Evolutionary conservation across 73 alveolate species (phyloP).

Genomic region (Effrenium voratum): DNA sequence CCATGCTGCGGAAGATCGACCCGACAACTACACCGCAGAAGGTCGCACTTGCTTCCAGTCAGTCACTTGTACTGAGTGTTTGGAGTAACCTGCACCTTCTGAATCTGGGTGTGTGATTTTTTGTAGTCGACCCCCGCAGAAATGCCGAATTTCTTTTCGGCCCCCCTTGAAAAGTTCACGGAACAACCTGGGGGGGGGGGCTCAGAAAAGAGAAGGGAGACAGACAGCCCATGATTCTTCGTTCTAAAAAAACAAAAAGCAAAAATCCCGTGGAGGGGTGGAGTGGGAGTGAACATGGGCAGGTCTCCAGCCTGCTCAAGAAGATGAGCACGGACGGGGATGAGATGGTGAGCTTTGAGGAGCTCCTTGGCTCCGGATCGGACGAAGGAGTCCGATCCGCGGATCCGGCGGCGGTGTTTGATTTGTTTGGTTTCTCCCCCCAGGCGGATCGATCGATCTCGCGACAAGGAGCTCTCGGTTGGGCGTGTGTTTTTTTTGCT

Average conservation of each 20-base stretch:
- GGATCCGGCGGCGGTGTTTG: no score
- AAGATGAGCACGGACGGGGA: constrained; percentile 73
- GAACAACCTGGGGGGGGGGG: background rate
- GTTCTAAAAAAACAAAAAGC: background rate
- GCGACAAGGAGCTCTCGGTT: no score
- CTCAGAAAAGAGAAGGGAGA: no score
- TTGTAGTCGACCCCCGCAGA: background rate
- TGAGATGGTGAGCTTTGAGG: constrained; percentile 61
- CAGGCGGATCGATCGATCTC: no score
- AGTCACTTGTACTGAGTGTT: no score
- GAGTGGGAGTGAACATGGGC: background rate
- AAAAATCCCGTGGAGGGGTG: background rate
- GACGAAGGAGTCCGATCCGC: no score
- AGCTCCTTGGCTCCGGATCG: constrained; percentile 37
- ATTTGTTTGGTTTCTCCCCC: no score
- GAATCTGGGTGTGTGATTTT: background rate
- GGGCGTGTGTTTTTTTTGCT: no score
- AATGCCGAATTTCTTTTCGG: background rate
- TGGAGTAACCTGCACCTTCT: background rate
- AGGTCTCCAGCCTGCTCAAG: constrained; percentile 49
- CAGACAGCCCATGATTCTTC: background rate
- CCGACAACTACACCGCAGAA: constrained; percentile 65
- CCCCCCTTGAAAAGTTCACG: background rate
- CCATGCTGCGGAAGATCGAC: constrained; percentile 66
- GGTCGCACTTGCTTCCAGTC: no score